phyloP scores from a whole-genome alignment of 805 yeast species.

The Tetrapisispora arboricola region DNA sequence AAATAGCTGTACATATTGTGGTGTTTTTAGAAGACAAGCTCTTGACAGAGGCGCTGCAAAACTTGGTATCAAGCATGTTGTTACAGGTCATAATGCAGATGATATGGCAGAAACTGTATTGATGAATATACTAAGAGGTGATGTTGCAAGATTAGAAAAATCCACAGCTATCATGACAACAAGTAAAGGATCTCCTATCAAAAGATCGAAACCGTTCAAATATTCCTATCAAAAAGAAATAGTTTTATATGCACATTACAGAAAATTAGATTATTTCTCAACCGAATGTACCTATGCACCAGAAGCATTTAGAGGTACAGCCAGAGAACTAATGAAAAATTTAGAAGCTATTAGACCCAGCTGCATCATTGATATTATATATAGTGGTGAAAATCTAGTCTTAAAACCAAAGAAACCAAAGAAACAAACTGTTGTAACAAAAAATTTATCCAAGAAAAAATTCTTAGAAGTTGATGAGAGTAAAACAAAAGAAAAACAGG shows the following conservation, averaged over 20 bases:
- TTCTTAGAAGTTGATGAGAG: constrained; percentile 11
- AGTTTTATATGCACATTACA: constrained; percentile 93
- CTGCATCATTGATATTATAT: constrained; percentile 87
- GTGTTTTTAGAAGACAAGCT: constrained; percentile 93
- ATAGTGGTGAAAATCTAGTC: constrained; percentile 81
- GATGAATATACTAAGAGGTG: constrained; percentile 94
- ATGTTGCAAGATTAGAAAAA: constrained; percentile 80
- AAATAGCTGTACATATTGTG: constrained; percentile 95
- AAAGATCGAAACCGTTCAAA: constrained; percentile 91
- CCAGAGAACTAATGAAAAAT: constrained; percentile 83
- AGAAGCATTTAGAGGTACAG: constrained; percentile 96
- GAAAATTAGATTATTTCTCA: constrained; percentile 86
- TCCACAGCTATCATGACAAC: constrained; percentile 81
- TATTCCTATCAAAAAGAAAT: constrained; percentile 95
- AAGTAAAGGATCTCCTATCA: constrained; percentile 77
- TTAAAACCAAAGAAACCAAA: constrained; percentile 47
- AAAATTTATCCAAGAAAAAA: constrained; percentile 9
- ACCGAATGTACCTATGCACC: constrained; percentile 98
- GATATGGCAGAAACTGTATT: constrained; percentile 98
- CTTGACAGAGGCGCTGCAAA: constrained; percentile 90
- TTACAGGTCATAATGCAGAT: constrained; percentile 98
- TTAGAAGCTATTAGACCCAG: constrained; percentile 85
- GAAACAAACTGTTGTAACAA: constrained; percentile 25
- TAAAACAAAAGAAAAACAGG: constrained; percentile 6
- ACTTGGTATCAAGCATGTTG: constrained; percentile 77